Evolutionary conservation across 768 basidiomycete genomes (phyloP).

Genomic region (Termitomyces heimii): DNA sequence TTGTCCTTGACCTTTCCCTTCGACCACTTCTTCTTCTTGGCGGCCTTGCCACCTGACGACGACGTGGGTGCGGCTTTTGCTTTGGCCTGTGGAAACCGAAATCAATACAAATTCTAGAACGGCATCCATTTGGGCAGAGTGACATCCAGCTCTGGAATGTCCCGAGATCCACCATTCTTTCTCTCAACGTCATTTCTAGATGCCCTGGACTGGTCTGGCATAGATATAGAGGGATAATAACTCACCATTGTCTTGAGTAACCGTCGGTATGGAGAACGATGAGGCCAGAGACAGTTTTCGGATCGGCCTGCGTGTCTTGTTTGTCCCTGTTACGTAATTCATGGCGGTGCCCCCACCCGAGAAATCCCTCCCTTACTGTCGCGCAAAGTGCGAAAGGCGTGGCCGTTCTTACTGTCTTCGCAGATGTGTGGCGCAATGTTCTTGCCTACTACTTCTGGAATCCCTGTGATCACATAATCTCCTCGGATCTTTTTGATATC

Average conservation of each 20-base stretch:
- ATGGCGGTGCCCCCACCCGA: neutral
- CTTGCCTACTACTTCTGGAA: too few relatives aligned
- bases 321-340: constrained; percentile 29
- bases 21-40: constrained; percentile 99
- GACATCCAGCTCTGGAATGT: constrained; percentile 31
- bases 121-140: constrained; percentile 27
- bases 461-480: neutral
- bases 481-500: neutral
- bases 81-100: constrained; percentile 43
- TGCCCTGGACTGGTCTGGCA: neutral
- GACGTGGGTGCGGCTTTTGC: constrained; percentile 76
- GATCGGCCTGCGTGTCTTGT: constrained; percentile 33
- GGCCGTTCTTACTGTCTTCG: neutral
- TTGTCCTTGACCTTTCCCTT: constrained; percentile 99
- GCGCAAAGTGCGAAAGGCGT: too few relatives aligned
- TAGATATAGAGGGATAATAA: constrained; percentile 11
- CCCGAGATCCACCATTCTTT: neutral
- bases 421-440: neutral
- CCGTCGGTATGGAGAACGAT: constrained; percentile 34
- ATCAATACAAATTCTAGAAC: constrained; percentile 14
- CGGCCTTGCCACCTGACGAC: constrained; percentile 65
- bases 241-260: constrained; percentile 39
- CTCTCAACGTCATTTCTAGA: neutral
- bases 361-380: neutral
- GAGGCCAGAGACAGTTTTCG: constrained; percentile 12